Evolutionary conservation across 2,329 filamentous ascomycete species (phyloP), one percentile per base, ranked within the genome.

Genomic region (Botrytis galanthina): DNA sequence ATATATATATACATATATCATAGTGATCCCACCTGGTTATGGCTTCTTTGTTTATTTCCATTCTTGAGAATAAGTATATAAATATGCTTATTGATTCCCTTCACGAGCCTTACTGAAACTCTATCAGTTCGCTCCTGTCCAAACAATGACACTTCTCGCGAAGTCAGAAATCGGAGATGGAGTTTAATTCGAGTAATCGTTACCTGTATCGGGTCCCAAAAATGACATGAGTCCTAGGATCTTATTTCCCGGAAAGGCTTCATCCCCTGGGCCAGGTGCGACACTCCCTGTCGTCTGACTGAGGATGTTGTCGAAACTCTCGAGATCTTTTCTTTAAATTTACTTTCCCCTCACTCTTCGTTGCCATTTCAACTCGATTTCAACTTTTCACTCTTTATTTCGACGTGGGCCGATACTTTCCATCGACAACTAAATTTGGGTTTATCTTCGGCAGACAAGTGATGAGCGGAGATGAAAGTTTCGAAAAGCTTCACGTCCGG

Each of bases 1-100:
- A 68, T 39, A 42, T 68, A 68, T 14, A 18, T 22, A 18, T 68
- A 68, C 57, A 68, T 39, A 42, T 68, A 68, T 14, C 29, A 9
- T 39, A 68, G 26, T 22, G 7, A 57, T 42, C 66, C 66, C 66
- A 57, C 18, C 35, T 68, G 8, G 14, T 57, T 42, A 20, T 42
- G 20, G 26, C 4, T 14, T 44, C n/a, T 39, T 26, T 57, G 26
- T 37, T 51, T 12, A 7, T 29, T 39, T 37, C 22, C 26, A 54
- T 54, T 37, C 12, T 68, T 29, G 10, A 57, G 6, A 48, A 51
- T 10, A 20, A 39, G 22, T 68, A n/a, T 16, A 29, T 42, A 22
- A 14, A 29, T 22, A 5, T 26, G 7, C 37, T 18, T 26, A 32
- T 57, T 32, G n/a, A 32, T 57, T 57, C 29, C 48, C n/a, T 54